Conservation (phyloP, 768 basidiomycete species). For the Ramaria rubella region DNA sequence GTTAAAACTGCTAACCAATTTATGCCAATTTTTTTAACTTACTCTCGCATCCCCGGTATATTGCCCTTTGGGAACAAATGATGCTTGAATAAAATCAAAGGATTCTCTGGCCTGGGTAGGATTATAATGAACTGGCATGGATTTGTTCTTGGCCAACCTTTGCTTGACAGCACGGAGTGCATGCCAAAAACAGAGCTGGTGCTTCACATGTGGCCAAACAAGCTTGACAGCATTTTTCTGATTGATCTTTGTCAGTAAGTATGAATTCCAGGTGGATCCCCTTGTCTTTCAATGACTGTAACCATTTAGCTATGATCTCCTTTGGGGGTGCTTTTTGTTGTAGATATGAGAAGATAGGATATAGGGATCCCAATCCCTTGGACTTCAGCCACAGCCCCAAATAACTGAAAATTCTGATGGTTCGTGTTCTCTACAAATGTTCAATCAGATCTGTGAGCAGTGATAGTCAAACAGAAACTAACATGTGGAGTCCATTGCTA, state of each 20-base stretch:
- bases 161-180: constrained; percentile 25
- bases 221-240: constrained; percentile 22
- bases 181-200: constrained; percentile 37
- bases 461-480: background rate
- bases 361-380: background rate
- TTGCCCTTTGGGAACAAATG: constrained; percentile 23
- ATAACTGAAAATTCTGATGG: background rate
- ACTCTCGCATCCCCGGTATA: background rate
- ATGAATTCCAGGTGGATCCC: constrained; percentile 22
- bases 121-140: constrained; percentile 24
- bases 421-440: background rate
- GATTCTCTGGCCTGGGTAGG: constrained; percentile 18
- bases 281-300: constrained; percentile 12
- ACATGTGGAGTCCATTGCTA: background rate
- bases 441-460: background rate
- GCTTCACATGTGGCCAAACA: constrained; percentile 26
- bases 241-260: constrained; percentile 28
- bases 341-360: background rate
- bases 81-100: constrained; percentile 23
- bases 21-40: background rate
- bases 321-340: background rate
- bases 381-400: background rate
- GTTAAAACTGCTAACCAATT: no score
- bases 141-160: constrained; percentile 21
- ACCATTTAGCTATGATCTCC: background rate